Percentiles rank a stretch among this genome's conserved stretches.
Evolutionary conservation across 768 basidiomycete genomes (phyloP).

Genomic region (Pleurotus ostreatus): DNA sequence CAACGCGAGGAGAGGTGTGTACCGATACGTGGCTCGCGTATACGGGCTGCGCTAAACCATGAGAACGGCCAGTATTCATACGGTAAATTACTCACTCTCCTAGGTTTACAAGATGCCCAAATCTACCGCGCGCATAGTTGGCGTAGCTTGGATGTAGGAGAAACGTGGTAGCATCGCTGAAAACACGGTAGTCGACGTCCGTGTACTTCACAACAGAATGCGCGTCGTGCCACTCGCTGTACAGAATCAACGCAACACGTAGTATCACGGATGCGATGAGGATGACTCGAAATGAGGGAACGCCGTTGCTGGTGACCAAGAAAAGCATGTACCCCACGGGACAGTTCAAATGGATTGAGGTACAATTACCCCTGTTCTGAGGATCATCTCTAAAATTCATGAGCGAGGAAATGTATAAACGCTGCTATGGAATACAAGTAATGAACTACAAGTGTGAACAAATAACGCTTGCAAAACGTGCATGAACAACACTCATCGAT

Average conservation of each 20-base stretch:
- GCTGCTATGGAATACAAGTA: conserved; percentile 5
- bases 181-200: conserved; percentile 96
- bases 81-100: conserved; percentile 66
- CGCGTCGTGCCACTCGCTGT: conserved; percentile 89
- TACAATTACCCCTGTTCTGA: too few relatives aligned
- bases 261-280: conserved; percentile 53
- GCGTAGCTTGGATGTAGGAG: conserved; percentile 43
- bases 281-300: conserved; percentile 45
- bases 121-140: conserved; percentile 61
- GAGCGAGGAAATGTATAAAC: conserved; percentile 14
- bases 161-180: conserved; percentile 85
- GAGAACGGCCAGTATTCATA: conserved; percentile 11
- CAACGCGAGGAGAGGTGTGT: conserved; percentile 88
- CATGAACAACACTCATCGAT: conserved; percentile 50
- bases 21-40: conserved; percentile 87
- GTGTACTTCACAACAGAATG: conserved; percentile 88
- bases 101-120: conserved; percentile 32
- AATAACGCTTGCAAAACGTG: background rate
- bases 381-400: too few relatives aligned
- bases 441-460: background rate
- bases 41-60: conserved; percentile 64
- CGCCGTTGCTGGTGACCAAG: conserved; percentile 7
- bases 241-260: conserved; percentile 69
- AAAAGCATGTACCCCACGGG: background rate
- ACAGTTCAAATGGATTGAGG: too few relatives aligned